Base-by-base conservation (phyloP, 805 yeast genomes). In the Candida endomychidarum region DNA sequence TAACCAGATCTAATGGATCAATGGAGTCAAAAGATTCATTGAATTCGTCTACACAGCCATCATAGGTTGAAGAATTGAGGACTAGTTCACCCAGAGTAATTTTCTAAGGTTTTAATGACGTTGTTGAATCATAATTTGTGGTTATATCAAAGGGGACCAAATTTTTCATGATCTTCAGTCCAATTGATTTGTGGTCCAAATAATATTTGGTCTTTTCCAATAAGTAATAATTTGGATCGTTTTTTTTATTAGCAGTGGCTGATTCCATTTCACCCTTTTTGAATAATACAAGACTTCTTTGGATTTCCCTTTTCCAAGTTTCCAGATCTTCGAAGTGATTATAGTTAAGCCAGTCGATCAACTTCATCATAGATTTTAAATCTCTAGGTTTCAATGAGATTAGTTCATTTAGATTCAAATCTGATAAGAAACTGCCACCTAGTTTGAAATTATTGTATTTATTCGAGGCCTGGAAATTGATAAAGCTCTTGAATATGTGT, bases 231-330 rank as follows among this genome's bases (percentile, higher is more conserved):
- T 29, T 36, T 2, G 28, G 14, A 23, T 27, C 25, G 21, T 12
- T 21, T 9, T 14, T 32, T 8, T 32, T 10, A 16, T 27, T 20
- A 16, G 12, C 7, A 8, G 10, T 20, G 8, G 32, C 43, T 18
- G 65, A 61, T 49, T 71, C 75, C 78, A 82, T 76, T 54, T 81
- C 88, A 2, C 81, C 72, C 51, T 81, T 81, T 39, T 65, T 65
- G 38, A 65, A 59, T 25, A 80, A 55, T 24, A 71, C 62, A 35
- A 81, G 51, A 16, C 78, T 78, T 37, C 83, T 57, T 38, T 78
- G 81, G 2, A 78, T 51, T 53, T 81, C 86, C 28, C 71, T 50
- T 34, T 61, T 67, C 66, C 54, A 50, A 27, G 18, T 34, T n/a
- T 16, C 17, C 18, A 15, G 8, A 12, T 38, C 43, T 14, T 18